Base-by-base conservation (phyloP, 2,329 filamentous ascomycete species). In the Claviceps humidiphila region DNA sequence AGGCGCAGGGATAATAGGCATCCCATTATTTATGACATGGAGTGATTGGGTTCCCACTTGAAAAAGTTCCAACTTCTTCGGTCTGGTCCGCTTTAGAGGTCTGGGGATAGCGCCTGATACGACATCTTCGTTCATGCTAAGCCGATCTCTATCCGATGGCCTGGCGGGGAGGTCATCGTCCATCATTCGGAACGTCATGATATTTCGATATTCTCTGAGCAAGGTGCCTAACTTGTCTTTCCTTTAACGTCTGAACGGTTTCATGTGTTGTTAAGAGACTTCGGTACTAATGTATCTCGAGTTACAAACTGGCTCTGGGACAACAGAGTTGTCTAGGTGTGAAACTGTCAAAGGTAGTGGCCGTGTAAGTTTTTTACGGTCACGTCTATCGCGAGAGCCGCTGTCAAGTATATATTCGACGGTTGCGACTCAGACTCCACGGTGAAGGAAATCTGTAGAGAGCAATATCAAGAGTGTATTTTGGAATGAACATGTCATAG, bases 121-220 rank as follows among this genome's bases (percentile, higher is more conserved):
- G 42, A 55, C 43, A 38, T 66, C 61, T 42, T 59, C 58, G 44
- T 57, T 55, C 49, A 58, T 62, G 53, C 62, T 61, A 9, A 61
- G 58, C 53, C 65, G 60, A 57, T 62, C 58, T 49, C 64, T 61
- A 47, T 73, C 69, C 40, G 63, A 63, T 57, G 71, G 66, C 54
- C 69, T 66, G 53, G 66, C 59, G 13, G 68, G 70, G 49, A 71
- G 63, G 53, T 71, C 68, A 58, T 66, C 68, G 52, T 66, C 66
- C 55, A 62, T 63, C 60, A 65, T 67, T 52, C 66, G 62, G 60
- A 71, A 69, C 64, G 71, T 69, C 72, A 74, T 74, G 56, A 53
- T 69, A 54, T 60, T 62, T 63, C 64, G 60, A 61, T 57, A 58
- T 63, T 61, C 40, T 30, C 14, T 46, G 47, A 47, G 8, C 34